Conservation (phyloP, 257 asterid species). For the Gentiana dahurica region DNA sequence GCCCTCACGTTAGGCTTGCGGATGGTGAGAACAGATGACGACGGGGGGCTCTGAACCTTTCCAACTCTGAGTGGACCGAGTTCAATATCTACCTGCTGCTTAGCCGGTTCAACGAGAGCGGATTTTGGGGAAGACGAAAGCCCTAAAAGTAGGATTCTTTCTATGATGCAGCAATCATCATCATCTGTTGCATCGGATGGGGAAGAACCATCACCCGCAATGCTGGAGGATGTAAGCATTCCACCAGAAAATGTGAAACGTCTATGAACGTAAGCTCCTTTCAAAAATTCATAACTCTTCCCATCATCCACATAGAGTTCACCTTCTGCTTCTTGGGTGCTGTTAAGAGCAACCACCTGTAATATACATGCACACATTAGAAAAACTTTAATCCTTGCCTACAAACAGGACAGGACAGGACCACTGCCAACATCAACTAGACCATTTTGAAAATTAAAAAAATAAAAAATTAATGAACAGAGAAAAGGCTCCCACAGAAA, state of each 20-base stretch:
- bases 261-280: constrained; percentile 68
- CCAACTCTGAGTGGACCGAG: constrained; percentile 54
- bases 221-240: constrained; percentile 49
- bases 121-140: constrained; percentile 39
- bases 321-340: constrained; percentile 86
- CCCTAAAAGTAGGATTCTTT: constrained; percentile 68
- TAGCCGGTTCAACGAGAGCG: constrained; percentile 54
- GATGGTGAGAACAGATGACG: constrained; percentile 33
- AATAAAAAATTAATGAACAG: too few species aligned
- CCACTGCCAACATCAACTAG: too few species aligned
- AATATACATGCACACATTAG: too few species aligned
- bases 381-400: too few species aligned
- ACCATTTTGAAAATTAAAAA: too few species aligned
- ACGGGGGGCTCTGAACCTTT: constrained; percentile 22
- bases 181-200: constrained; percentile 15
- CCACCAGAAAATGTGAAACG: constrained; percentile 48
- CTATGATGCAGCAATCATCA: constrained; percentile 28
- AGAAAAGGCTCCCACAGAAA: too few species aligned
- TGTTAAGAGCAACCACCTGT: constrained; percentile 83
- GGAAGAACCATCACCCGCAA: constrained; percentile 13
- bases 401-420: too few species aligned
- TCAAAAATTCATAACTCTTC: constrained; percentile 73
- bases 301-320: constrained; percentile 89
- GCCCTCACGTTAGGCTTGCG: constrained; percentile 71
- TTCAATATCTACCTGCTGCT: constrained; percentile 40